phyloP scores from a whole-genome alignment of 2,329 filamentous ascomycete species.

The Dactylellina parvicollis region DNA sequence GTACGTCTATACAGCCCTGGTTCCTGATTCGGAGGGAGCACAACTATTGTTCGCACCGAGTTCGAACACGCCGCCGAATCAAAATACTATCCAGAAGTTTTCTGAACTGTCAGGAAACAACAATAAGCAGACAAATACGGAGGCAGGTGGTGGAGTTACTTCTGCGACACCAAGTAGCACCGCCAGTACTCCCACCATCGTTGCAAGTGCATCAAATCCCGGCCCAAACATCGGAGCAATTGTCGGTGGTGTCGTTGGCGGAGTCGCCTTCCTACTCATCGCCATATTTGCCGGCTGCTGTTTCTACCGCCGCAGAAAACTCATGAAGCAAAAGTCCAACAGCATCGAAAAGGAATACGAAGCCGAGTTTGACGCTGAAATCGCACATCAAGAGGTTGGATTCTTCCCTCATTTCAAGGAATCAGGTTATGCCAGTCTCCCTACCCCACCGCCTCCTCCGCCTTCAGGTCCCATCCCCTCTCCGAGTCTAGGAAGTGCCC shows the following conservation, averaged over 20 bases:
- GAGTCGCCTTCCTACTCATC: conserved; percentile 63
- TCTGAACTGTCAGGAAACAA: neutral
- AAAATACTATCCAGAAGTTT: conserved; percentile 8
- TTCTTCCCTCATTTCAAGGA: conserved; percentile 52
- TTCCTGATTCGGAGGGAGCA: neutral
- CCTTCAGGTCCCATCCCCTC: conserved; percentile 17
- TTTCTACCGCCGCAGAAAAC: conserved; percentile 61
- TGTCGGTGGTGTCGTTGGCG: conserved; percentile 65
- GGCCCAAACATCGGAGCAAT: conserved; percentile 62
- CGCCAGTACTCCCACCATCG: neutral
- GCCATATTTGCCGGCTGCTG: conserved; percentile 63
- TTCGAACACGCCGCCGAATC: neutral
- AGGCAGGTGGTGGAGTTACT: neutral
- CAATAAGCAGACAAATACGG: conserved; percentile 10
- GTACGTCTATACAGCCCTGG: conserved; percentile 18
- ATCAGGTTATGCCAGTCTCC: conserved; percentile 44
- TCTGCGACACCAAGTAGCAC: conserved; percentile 7
- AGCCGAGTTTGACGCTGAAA: conserved; percentile 43
- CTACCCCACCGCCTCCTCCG: conserved; percentile 38
- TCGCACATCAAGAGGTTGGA: conserved; percentile 34
- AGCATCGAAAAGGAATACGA: conserved; percentile 47
- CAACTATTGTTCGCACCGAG: neutral
- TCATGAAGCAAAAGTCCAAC: conserved; percentile 2
- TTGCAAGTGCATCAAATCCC: neutral
- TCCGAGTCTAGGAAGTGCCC: neutral